These are phyloP conservation scores for Aspergillus tubingensis DNA, from an alignment of 2,329 filamentous ascomycete species.

Conservation along the genomic window DNA sequence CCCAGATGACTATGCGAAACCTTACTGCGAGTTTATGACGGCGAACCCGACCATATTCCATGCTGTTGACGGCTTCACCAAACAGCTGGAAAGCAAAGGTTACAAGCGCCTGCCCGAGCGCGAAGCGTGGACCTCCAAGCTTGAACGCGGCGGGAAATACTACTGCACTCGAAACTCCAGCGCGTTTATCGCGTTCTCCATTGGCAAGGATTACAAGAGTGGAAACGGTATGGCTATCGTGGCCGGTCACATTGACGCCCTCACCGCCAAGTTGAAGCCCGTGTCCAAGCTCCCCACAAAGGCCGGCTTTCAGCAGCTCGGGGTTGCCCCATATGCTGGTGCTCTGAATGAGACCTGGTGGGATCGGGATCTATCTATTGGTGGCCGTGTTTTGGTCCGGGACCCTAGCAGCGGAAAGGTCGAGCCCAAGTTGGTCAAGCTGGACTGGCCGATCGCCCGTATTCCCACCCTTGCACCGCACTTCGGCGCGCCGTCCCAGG, in stretches of 20 bases:
- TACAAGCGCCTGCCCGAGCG: constrained; percentile 77
- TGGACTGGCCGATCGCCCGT: constrained; percentile 91
- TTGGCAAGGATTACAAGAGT: constrained; percentile 76
- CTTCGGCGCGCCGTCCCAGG: constrained; percentile 72
- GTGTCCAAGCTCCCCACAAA: constrained; percentile 81
- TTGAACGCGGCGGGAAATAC: constrained; percentile 83
- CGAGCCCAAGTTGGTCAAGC: constrained; percentile 76
- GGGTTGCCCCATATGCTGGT: constrained; percentile 90
- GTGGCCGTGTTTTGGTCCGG: constrained; percentile 82
- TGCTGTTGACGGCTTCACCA: constrained; percentile 75
- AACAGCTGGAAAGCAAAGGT: constrained; percentile 69
- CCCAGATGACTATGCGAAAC: constrained; percentile 70
- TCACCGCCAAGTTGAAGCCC: constrained; percentile 89
- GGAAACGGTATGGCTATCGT: constrained; percentile 88
- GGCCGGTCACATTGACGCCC: constrained; percentile 87
- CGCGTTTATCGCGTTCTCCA: constrained; percentile 79
- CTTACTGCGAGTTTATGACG: constrained; percentile 84
- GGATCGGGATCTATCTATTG: constrained; percentile 91
- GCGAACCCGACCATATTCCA: constrained; percentile 94
- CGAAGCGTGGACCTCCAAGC: constrained; percentile 71
- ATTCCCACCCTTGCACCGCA: constrained; percentile 92
- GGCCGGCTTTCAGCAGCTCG: constrained; percentile 84
- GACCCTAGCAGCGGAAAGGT: constrained; percentile 74
- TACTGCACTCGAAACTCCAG: constrained; percentile 83
- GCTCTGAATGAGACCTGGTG: constrained; percentile 90